A percentile compares a stretch with the other conserved stretches of the same genome.
These are phyloP conservation scores for Amylostereum areolatum DNA, from an alignment of 1,284 basidiomycete species.

Conservation along the genomic window DNA sequence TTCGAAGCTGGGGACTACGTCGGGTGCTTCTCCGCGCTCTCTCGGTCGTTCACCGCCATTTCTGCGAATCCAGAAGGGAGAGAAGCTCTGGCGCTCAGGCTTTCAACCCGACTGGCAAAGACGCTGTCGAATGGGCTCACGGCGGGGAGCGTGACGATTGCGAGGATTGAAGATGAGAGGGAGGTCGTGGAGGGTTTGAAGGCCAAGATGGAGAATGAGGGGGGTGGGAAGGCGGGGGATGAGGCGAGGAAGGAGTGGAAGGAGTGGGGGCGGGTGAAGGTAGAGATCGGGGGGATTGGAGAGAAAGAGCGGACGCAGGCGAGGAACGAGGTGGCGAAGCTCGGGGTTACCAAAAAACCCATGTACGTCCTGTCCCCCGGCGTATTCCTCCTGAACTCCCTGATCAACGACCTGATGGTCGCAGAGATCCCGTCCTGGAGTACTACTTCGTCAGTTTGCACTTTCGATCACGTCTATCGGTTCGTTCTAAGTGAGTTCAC, in stretches of 20 bases:
- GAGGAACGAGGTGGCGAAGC: constrained; percentile 1
- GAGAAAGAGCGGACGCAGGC: constrained; percentile 1
- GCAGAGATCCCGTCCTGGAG: not conserved
- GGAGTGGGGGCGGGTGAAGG: constrained; percentile 2
- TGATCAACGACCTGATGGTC: too few species aligned
- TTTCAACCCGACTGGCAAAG: constrained; percentile 1
- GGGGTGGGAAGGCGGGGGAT: too few species aligned
- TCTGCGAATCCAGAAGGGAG: not conserved
- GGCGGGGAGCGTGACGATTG: not conserved
- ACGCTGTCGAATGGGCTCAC: not conserved
- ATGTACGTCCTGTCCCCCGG: constrained; percentile 1
- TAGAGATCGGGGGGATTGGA: not conserved
- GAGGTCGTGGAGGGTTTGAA: not conserved
- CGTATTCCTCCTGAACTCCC: not conserved
- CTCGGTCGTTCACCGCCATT: constrained; percentile 4
- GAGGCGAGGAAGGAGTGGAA: constrained; percentile 4
- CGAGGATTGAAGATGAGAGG: not conserved
- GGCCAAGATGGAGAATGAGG: not conserved
- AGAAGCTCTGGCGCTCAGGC: not conserved
- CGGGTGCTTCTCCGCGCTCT: constrained; percentile 5
- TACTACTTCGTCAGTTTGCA: not conserved
- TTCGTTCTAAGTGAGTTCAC: not conserved
- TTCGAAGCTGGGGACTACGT: constrained; percentile 10
- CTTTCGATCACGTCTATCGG: not conserved
- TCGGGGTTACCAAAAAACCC: constrained; percentile 7